Base-by-base conservation (phyloP, 192 early-diverging fungal species). In the Chytriomyces sp. region DNA sequence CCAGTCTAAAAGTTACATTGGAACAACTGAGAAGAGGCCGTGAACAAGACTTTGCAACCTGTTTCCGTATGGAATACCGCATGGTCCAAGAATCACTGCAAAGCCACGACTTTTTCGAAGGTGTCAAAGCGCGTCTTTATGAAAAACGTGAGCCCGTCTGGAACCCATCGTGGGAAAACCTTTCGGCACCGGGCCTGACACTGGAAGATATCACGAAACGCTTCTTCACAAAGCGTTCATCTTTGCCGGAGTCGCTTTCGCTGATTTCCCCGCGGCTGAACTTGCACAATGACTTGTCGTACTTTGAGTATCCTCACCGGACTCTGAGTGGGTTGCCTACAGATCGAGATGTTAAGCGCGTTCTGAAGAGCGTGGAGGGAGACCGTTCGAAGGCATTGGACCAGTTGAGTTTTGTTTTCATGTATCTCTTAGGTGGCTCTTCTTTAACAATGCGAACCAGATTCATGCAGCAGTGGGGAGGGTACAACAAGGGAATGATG, bases 1-100 rank as follows among this genome's bases (percentile, higher is more conserved):
- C 91, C 7, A 92, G 92, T 44, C 86, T 97, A 77, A 94, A 95
- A 82, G 89, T 98, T 7, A 93, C 95, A 8, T 85, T 97, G 20
- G 88, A 89, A 72, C 91, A 93, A 85, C 83, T 97, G 73, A 88
- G 94, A 13, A 80, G 82, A 13, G 96, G 95, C 24, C 80, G 76
- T 50, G 77, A 86, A 18, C 70, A 90, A 70, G 80, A 83, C 20
- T 90, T 98, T 81, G 86, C 87, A n/a, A 86, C 91, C 72, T 94
- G 93, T 67, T 94, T 97, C 80, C 76, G 86, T 48, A 89, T 95
- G 87, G 97, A 98, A 81, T 92, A 91, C 77, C 86, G 85, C 6
- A 79, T 96, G 53, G 92, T 86, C 6, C 89, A 92, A 71, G 87
- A 90, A 75, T 93, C 94, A 48, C 80, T 97, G 61, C 50, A 78